Percentiles rank a stretch among this genome's conserved stretches.
Conservation (phyloP, 2,329 filamentous ascomycete genomes). For the Aspergillus latus region DNA sequence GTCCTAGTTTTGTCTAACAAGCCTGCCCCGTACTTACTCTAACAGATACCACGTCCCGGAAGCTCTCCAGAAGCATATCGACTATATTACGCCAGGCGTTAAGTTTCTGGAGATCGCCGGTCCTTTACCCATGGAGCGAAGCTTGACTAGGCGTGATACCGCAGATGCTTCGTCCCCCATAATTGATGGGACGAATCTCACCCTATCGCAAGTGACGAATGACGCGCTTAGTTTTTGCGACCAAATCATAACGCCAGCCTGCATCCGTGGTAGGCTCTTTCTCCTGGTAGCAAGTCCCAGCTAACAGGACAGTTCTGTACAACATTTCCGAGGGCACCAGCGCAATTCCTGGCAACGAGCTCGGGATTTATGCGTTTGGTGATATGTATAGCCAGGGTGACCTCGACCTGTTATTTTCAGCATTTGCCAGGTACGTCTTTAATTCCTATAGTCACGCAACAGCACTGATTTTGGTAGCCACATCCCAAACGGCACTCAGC, state of each 20-base stretch:
- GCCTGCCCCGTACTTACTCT: neutral
- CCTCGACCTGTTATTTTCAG: constrained; percentile 44
- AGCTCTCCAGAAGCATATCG: constrained; percentile 50
- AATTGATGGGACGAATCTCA: neutral
- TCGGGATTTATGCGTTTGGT: constrained; percentile 49
- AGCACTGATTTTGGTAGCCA: constrained; percentile 10
- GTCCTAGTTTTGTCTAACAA: constrained; percentile 2
- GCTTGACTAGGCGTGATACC: neutral
- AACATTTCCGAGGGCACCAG: constrained; percentile 42
- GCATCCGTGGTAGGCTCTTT: constrained; percentile 34
- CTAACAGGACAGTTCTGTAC: constrained; percentile 39
- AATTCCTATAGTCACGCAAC: neutral
- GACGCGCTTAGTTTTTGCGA: constrained; percentile 28
- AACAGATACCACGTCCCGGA: constrained; percentile 51
- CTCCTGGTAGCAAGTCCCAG: neutral
- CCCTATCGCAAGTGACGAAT: neutral
- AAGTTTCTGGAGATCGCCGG: constrained; percentile 25
- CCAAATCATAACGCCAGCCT: constrained; percentile 41
- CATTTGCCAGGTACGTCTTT: constrained; percentile 30
- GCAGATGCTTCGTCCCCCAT: too few species aligned
- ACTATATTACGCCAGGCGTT: constrained; percentile 56
- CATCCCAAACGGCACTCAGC: constrained; percentile 46
- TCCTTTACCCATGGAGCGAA: neutral
- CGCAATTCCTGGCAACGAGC: constrained; percentile 45
- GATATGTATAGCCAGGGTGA: constrained; percentile 46